Evolutionary conservation across 495 filamentous ascomycete species (phyloP), one percentile per base, ranked within the genome.

Genomic region (Cercophora sp.): DNA sequence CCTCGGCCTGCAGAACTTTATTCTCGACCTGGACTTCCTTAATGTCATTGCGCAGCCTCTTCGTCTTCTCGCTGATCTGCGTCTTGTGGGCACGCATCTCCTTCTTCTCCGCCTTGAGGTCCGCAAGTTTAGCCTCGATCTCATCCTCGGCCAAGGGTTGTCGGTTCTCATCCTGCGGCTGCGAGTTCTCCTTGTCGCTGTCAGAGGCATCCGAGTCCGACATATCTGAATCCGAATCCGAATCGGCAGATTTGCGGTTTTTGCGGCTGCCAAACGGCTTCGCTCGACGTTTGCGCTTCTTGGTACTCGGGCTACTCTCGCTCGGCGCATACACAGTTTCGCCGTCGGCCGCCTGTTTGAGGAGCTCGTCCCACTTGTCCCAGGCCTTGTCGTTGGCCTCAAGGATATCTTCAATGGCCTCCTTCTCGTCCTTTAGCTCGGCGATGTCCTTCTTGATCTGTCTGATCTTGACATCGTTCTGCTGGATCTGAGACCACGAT

Each of bases 311-410:
- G 2, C 23, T 41, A 19, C 20, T 56, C 59, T 16, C 55, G 19
- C 9, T 57, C 4, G 82, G 79, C 2, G 69, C 67, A 51, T 71
- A 84, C 11, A 82, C 78, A 0, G 61, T 69, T 43, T 78, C 58
- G 13, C 81, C 83, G 42, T 60, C 66, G 3, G 71, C 58, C 1
- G 75, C n/a, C 5, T 76, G 53, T 23, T 70, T 63, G 47, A 69
- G 52, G 0, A 84, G 61, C 0, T 50, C 59, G 23, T 81, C 77
- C 76, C 77, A 84, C 9, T 48, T 53, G 56, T 63, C 35, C 74
- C 72, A 40, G 70, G 25, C 22, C 70, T 54, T 19, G 73, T 69
- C 41, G 68, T 26, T 69, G 52, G 31, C 70, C 58, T 65, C 57
- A 6, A 58, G 20, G 4, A 51, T 43, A 9, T 62, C 49, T 9